These are phyloP conservation scores for Benincasa hispida DNA, from an alignment of 306 rosid genomes.

Conservation along the genomic window DNA sequence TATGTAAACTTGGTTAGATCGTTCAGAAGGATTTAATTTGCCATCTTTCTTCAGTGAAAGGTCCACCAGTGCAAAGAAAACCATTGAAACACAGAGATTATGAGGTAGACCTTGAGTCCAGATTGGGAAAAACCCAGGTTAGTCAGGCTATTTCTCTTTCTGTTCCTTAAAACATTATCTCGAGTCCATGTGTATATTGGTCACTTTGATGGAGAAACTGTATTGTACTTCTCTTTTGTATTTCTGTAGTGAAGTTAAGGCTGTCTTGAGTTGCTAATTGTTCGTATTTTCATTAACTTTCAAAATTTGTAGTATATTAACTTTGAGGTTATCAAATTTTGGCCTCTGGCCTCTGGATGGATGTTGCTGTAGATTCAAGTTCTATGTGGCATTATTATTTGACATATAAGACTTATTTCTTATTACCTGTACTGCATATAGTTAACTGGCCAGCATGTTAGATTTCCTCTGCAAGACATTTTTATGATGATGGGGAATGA, in stretches of 20 bases:
- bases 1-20: not conserved
- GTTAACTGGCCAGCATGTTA: not conserved
- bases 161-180: not conserved
- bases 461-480: not conserved
- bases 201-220: not conserved
- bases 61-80: slow-evolving; percentile 79
- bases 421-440: not conserved
- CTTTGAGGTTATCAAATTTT: not conserved
- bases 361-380: not conserved
- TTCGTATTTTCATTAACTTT: not conserved
- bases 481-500: not conserved
- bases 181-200: not conserved
- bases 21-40: not conserved
- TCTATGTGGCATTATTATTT: not conserved
- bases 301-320: not conserved
- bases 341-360: not conserved
- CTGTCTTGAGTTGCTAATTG: not conserved
- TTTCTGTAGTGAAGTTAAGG: not conserved
- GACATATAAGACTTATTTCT: not conserved
- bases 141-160: not conserved
- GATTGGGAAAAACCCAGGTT: slow-evolving; percentile 94
- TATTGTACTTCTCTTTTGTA: not conserved
- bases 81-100: slow-evolving; percentile 95
- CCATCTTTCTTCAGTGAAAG: slow-evolving; percentile 37
- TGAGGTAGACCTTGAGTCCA: slow-evolving; percentile 91